phyloP scores from a whole-genome alignment of 1,284 basidiomycete genomes.

The Cutaneotrichosporon cavernicola region DNA sequence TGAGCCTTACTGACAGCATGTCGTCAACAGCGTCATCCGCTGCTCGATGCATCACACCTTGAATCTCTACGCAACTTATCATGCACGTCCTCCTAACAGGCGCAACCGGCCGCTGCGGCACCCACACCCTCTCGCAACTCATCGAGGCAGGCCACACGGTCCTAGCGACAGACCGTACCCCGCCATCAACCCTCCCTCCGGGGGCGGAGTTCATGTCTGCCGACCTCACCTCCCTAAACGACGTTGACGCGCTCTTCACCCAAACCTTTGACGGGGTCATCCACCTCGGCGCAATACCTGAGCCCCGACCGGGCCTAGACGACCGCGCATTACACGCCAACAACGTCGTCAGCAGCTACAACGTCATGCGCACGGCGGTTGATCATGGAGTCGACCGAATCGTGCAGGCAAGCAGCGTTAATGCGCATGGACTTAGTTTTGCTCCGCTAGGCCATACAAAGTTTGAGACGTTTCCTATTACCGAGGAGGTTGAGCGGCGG shows the following conservation, averaged over 20 bases:
- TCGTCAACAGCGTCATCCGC: no score
- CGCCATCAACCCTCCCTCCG: slow-evolving; percentile 23
- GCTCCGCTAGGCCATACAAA: slow-evolving; percentile 29
- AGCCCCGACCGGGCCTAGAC: slow-evolving; percentile 35
- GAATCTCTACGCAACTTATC: not conserved
- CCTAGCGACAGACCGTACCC: slow-evolving; percentile 39
- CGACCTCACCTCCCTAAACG: slow-evolving; percentile 35
- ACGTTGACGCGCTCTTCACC: slow-evolving; percentile 34
- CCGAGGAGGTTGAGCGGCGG: slow-evolving; percentile 31
- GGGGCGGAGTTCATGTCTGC: slow-evolving; percentile 25
- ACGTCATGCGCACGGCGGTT: slow-evolving; percentile 48
- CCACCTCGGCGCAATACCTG: slow-evolving; percentile 50
- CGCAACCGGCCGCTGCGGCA: slow-evolving; percentile 42
- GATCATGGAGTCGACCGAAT: slow-evolving; percentile 43
- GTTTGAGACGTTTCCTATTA: slow-evolving; percentile 40
- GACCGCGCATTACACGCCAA: slow-evolving; percentile 45
- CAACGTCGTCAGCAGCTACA: slow-evolving; percentile 45
- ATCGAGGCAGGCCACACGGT: slow-evolving; percentile 38
- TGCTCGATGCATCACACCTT: no score
- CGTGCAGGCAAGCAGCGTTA: slow-evolving; percentile 49
- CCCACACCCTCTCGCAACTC: slow-evolving; percentile 29
- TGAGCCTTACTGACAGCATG: no score
- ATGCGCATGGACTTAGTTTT: slow-evolving; percentile 42
- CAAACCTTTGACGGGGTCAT: slow-evolving; percentile 43
- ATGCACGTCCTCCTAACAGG: slow-evolving; percentile 52